A percentile compares a stretch with the other conserved stretches of the same genome.
phyloP scores from a whole-genome alignment of 2,329 filamentous ascomycete genomes.

The Monascus ruber region DNA sequence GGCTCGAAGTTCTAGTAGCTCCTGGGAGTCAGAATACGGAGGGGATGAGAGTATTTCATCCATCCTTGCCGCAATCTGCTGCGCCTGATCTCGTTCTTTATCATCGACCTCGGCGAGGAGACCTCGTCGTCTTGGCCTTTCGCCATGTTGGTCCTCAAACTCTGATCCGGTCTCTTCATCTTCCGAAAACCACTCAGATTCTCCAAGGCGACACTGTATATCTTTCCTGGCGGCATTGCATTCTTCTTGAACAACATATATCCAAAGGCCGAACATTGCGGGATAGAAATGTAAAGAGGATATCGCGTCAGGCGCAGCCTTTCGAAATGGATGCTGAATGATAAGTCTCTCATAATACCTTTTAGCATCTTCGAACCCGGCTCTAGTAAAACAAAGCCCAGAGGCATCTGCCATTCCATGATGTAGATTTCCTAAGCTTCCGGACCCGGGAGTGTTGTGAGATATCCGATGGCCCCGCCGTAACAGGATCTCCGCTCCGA shows the following conservation, averaged over 20 bases:
- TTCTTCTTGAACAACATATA: conserved; percentile 60
- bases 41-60: conserved; percentile 58
- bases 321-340: conserved; percentile 61
- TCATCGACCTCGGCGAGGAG: conserved; percentile 29
- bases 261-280: conserved; percentile 67
- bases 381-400: conserved; percentile 28
- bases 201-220: conserved; percentile 17
- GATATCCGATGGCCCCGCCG: conserved; percentile 32
- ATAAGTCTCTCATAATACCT: conserved; percentile 70
- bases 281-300: conserved; percentile 70
- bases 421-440: conserved; percentile 1
- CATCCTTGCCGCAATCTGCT: conserved; percentile 55
- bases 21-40: conserved; percentile 57
- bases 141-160: conserved; percentile 6
- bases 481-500: conserved; percentile 76
- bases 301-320: conserved; percentile 45
- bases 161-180: conserved; percentile 19
- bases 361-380: conserved; percentile 47
- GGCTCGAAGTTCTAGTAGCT: conserved; percentile 58
- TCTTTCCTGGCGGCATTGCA: conserved; percentile 36
- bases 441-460: conserved; percentile 2
- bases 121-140: conserved; percentile 25
- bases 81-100: conserved; percentile 48
- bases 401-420: conserved; percentile 1
- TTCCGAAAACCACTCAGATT: conserved; percentile 18